Evolutionary conservation across 352 stramenopile genomes (phyloP).

Genomic region (Elongisporangium prolatum): DNA sequence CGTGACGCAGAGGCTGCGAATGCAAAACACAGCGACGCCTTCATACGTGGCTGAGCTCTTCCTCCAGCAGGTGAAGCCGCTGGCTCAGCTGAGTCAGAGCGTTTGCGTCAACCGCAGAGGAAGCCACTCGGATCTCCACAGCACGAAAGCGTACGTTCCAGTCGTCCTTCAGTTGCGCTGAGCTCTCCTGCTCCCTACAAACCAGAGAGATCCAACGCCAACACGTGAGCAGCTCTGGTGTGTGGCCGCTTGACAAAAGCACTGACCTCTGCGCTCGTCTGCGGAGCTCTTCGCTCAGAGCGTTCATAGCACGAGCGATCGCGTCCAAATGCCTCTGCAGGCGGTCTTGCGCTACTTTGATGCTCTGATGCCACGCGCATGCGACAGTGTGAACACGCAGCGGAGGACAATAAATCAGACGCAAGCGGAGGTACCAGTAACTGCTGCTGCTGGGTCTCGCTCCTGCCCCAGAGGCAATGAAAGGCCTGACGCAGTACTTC

Average conservation of each 20-base stretch:
- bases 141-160: neutral
- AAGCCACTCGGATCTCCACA: neutral
- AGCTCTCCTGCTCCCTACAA: neutral
- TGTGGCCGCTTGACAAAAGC: neutral
- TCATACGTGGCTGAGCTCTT: constrained; percentile 44
- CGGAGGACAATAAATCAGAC: neutral
- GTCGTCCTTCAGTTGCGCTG: neutral
- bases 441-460: constrained; percentile 6
- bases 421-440: constrained; percentile 1
- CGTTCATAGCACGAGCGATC: constrained; percentile 35
- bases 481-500: constrained; percentile 49
- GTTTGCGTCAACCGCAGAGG: neutral
- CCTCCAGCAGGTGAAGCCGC: constrained; percentile 42
- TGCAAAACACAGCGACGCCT: neutral
- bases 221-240: too few species aligned
- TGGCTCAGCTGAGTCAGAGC: constrained; percentile 21
- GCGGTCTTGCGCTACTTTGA: constrained; percentile 1
- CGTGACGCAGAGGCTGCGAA: neutral
- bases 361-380: constrained; percentile 6
- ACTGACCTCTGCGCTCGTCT: neutral
- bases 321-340: constrained; percentile 37
- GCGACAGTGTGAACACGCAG: neutral
- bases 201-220: neutral
- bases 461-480: constrained; percentile 18
- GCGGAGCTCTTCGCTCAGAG: constrained; percentile 39